phyloP scores from a whole-genome alignment of 768 basidiomycete species.

The Tricholoma terreum region DNA sequence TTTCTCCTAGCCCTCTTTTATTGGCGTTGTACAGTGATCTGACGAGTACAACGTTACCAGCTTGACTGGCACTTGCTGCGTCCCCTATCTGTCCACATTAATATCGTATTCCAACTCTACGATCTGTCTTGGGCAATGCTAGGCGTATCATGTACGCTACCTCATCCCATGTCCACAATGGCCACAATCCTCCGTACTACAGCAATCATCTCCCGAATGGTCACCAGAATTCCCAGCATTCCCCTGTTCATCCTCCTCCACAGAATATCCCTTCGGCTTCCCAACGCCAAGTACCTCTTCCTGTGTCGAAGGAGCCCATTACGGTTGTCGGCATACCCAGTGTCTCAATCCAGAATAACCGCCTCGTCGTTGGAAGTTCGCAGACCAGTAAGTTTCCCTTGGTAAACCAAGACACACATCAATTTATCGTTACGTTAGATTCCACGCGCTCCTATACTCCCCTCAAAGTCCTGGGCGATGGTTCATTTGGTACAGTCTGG shows the following conservation, averaged over 20 bases:
- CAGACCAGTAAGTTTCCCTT: conserved; percentile 56
- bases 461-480: conserved; percentile 95
- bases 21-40: conserved; percentile 5
- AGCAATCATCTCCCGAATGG: conserved; percentile 29
- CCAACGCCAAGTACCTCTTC: conserved; percentile 26
- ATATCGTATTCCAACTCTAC: conserved; percentile 29
- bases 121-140: conserved; percentile 46
- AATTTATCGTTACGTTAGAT: conserved; percentile 38
- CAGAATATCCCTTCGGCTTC: conserved; percentile 22
- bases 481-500: conserved; percentile 98
- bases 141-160: conserved; percentile 57
- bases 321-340: conserved; percentile 73
- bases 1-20: conserved; percentile 19
- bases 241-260: conserved; percentile 29
- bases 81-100: conserved; percentile 19
- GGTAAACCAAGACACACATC: conserved; percentile 11
- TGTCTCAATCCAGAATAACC: conserved; percentile 66
- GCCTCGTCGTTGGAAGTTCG: conserved; percentile 70
- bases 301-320: conserved; percentile 54
- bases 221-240: conserved; percentile 27
- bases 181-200: conserved; percentile 36
- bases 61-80: conserved; percentile 14
- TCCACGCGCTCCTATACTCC: conserved; percentile 89
- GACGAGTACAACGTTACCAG: conserved; percentile 3
- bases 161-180: conserved; percentile 45